Conservation (phyloP, 73 alveolate genomes). For the Blepharisma stoltei region DNA sequence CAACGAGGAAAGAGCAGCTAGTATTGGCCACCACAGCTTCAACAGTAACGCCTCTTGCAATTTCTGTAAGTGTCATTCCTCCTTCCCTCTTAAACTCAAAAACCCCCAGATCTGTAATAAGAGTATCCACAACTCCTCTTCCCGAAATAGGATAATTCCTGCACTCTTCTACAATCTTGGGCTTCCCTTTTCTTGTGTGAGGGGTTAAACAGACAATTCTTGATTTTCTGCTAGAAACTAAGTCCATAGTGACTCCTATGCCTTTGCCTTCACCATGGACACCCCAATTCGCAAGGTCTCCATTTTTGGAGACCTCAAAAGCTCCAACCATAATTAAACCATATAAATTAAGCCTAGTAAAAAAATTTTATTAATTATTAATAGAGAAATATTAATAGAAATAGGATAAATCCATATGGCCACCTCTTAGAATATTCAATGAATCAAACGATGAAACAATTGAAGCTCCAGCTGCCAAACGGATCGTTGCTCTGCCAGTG, state of each 20-base stretch:
- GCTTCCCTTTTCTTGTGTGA: conserved; percentile 49
- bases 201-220: conserved; percentile 58
- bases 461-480: conserved; percentile 79
- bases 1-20: conserved; percentile 38
- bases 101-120: conserved; percentile 72
- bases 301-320: conserved; percentile 29
- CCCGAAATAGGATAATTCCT: conserved; percentile 63
- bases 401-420: conserved; percentile 55
- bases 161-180: conserved; percentile 38
- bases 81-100: conserved; percentile 46
- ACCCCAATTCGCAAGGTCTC: conserved; percentile 91
- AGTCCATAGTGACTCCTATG: conserved; percentile 86
- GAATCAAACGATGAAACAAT: conserved; percentile 75
- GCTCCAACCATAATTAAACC: conserved; percentile 67
- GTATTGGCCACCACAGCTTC: conserved; percentile 42
- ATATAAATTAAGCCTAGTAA: too few relatives aligned
- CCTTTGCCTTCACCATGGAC: conserved; percentile 93
- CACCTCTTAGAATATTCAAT: conserved; percentile 88
- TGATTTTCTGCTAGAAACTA: conserved; percentile 57
- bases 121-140: conserved; percentile 46
- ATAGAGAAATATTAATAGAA: too few relatives aligned
- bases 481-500: conserved; percentile 87
- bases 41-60: conserved; percentile 40
- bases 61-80: conserved; percentile 39
- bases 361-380: too few relatives aligned